These are phyloP conservation scores for Sistotremastrum suecicum DNA, from an alignment of 768 basidiomycete species.

Conservation along the genomic window DNA sequence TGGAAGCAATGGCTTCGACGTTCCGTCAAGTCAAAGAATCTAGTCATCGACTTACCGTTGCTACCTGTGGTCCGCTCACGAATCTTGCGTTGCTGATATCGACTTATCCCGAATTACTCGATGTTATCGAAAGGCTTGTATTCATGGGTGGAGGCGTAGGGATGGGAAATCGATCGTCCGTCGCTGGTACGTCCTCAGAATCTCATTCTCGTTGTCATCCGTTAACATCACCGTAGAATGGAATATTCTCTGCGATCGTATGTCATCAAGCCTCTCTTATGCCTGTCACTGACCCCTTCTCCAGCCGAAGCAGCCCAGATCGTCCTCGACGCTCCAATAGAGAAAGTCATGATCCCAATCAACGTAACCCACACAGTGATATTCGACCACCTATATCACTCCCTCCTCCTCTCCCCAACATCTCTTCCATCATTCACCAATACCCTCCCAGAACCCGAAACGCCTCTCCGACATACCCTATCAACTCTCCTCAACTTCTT, in stretches of 20 bases:
- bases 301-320: constrained; percentile 75
- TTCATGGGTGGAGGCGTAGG: constrained; percentile 92
- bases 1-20: constrained; percentile 53
- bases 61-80: constrained; percentile 77
- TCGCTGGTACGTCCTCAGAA: constrained; percentile 34
- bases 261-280: constrained; percentile 14
- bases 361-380: constrained; percentile 85
- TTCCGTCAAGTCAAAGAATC: constrained; percentile 41
- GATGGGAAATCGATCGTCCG: constrained; percentile 64
- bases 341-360: constrained; percentile 65
- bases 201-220: background rate
- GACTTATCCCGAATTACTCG: constrained; percentile 32
- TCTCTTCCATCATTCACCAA: background rate
- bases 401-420: constrained; percentile 31
- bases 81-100: constrained; percentile 20
- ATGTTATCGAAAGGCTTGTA: constrained; percentile 53
- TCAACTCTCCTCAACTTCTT: constrained; percentile 68
- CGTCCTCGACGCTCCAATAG: constrained; percentile 56
- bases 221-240: constrained; percentile 33
- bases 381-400: constrained; percentile 41
- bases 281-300: background rate
- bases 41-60: constrained; percentile 47
- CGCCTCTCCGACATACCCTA: constrained; percentile 53
- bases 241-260: constrained; percentile 74
- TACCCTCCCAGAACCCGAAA: constrained; percentile 5